Evolutionary conservation across 1,284 basidiomycete species (phyloP).

Genomic region (Ceratobasidium sp.): DNA sequence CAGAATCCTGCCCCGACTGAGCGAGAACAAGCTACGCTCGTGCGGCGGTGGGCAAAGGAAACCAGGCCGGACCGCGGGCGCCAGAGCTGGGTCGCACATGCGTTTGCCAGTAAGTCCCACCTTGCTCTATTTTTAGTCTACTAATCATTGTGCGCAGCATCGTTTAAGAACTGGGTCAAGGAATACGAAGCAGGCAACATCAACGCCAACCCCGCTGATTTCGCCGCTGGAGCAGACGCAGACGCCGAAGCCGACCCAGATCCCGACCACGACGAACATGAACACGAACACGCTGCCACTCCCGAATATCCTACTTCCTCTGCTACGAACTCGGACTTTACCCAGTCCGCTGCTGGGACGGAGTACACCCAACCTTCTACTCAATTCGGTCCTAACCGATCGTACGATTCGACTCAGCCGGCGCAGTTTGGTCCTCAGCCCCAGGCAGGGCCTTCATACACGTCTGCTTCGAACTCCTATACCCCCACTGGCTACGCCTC

Average conservation of each 20-base stretch:
- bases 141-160: not conserved
- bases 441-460: too few relatives aligned
- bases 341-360: too few relatives aligned
- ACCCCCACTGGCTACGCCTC: not conserved
- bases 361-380: too few relatives aligned
- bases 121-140: not conserved
- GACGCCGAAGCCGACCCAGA: constrained; percentile 35
- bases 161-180: constrained; percentile 37
- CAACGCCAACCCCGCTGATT: constrained; percentile 27
- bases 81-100: constrained; percentile 37
- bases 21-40: constrained; percentile 31
- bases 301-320: not conserved
- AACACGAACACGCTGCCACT: too few relatives aligned
- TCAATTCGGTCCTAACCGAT: too few relatives aligned
- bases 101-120: constrained; percentile 29
- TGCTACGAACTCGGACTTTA: not conserved
- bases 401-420: too few relatives aligned
- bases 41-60: constrained; percentile 33
- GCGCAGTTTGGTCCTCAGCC: too few relatives aligned
- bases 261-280: not conserved
- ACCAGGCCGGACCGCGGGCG: constrained; percentile 26
- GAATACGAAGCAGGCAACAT: constrained; percentile 30
- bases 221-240: constrained; percentile 10
- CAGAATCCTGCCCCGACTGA: constrained; percentile 21
- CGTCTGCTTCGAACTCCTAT: not conserved